Evolutionary conservation across 2,329 filamentous ascomycete genomes (phyloP).

Genomic region (Periconia sp.): DNA sequence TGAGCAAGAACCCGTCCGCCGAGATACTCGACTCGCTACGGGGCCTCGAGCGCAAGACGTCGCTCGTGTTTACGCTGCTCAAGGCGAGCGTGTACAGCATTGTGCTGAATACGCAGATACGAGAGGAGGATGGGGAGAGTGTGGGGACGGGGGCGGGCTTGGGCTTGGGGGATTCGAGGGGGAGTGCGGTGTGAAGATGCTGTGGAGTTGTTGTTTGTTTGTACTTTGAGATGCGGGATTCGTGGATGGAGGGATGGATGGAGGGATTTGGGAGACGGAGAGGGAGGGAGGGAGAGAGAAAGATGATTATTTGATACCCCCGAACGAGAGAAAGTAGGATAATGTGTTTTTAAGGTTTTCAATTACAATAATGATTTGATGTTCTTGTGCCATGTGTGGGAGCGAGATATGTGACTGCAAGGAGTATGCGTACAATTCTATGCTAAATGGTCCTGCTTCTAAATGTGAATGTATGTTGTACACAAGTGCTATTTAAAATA

Average conservation of each 20-base stretch:
- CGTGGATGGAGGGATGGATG: conserved; percentile 2
- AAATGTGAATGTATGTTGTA: conserved; percentile 22
- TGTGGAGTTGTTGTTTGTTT: no score
- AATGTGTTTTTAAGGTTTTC: no score
- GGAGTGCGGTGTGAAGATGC: conserved; percentile 5
- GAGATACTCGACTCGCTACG: conserved; percentile 86
- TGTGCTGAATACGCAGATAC: conserved; percentile 88
- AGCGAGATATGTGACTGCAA: no score
- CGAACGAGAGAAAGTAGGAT: no score
- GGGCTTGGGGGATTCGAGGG: conserved; percentile 3
- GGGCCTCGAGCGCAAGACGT: conserved; percentile 91
- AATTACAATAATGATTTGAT: no score
- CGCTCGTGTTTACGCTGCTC: conserved; percentile 90
- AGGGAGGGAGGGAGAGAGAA: conserved; percentile 3
- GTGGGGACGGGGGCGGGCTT: conserved; percentile 24
- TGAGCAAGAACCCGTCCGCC: conserved; percentile 68
- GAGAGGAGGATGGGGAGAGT: conserved; percentile 28
- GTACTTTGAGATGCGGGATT: conserved; percentile 4
- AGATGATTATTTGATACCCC: neutral
- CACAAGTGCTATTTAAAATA: conserved; percentile 10
- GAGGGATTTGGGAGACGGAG: conserved; percentile 6
- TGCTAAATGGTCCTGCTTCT: no score
- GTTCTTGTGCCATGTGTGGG: no score
- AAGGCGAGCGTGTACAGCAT: conserved; percentile 99
- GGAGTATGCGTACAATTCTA: no score